Evolutionary conservation across 2,329 filamentous ascomycete genomes (phyloP).

Genomic region (Aureobasidium sp.): DNA sequence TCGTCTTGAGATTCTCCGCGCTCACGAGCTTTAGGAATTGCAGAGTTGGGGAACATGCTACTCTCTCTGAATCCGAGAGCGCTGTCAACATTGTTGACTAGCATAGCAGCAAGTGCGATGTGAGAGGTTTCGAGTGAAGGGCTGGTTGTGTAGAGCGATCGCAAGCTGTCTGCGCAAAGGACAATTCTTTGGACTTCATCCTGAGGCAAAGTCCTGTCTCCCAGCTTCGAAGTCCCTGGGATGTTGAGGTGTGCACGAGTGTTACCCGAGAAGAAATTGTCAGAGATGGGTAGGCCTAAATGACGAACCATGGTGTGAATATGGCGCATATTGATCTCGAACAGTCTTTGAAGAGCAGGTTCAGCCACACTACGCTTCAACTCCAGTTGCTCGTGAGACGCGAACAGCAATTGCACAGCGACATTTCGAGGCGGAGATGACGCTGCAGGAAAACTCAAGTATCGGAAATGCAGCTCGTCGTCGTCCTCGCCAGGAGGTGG

Average conservation of each 20-base stretch:
- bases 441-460: background rate
- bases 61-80: background rate
- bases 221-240: constrained; percentile 12
- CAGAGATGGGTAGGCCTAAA: constrained; percentile 26
- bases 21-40: background rate
- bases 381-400: background rate
- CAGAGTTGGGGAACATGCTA: background rate
- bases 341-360: constrained; percentile 20
- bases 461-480: constrained; percentile 29
- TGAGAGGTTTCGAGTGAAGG: constrained; percentile 13
- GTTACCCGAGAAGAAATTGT: constrained; percentile 10
- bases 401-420: background rate
- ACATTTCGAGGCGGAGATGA: background rate
- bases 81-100: background rate
- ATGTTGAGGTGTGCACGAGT: constrained; percentile 14
- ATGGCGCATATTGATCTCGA: constrained; percentile 55
- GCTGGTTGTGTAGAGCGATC: constrained; percentile 14
- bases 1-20: background rate
- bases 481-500: constrained; percentile 23
- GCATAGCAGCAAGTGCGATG: constrained; percentile 12
- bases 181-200: constrained; percentile 15
- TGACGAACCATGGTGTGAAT: constrained; percentile 52
- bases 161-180: constrained; percentile 15
- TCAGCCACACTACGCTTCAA: constrained; percentile 8
- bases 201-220: constrained; percentile 12